phyloP scores from a whole-genome alignment of 768 basidiomycete genomes.

The Psilocybe azurescens region DNA sequence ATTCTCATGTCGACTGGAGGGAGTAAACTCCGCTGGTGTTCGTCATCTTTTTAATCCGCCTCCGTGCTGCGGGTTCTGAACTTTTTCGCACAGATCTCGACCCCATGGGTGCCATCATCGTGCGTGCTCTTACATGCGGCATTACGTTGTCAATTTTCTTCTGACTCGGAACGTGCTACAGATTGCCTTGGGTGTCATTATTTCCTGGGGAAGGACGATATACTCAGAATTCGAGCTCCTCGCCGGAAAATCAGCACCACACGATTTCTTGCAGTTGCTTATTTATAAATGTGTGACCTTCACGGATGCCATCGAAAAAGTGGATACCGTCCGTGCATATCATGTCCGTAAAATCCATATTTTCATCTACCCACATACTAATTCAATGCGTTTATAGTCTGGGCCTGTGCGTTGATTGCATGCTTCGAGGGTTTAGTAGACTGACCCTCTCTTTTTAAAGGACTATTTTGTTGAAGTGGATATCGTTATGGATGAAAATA shows the following conservation, averaged over 20 bases:
- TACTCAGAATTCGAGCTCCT: constrained; percentile 84
- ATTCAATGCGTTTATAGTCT: constrained; percentile 37
- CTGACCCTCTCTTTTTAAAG: constrained; percentile 36
- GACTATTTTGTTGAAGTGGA: constrained; percentile 96
- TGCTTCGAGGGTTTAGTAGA: neutral
- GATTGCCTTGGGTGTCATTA: constrained; percentile 83
- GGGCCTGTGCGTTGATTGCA: constrained; percentile 56
- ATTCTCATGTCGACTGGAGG: constrained; percentile 86
- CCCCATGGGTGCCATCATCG: constrained; percentile 78
- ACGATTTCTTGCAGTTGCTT: constrained; percentile 88
- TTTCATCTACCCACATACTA: constrained; percentile 12
- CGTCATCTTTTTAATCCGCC: constrained; percentile 34
- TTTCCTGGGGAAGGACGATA: constrained; percentile 78
- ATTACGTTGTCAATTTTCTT: neutral
- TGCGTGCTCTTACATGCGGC: constrained; percentile 38
- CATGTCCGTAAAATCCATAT: constrained; percentile 57
- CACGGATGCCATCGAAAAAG: constrained; percentile 79
- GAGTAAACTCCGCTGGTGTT: constrained; percentile 83
- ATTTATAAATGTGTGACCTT: constrained; percentile 95
- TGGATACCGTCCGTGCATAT: constrained; percentile 94
- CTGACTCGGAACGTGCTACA: constrained; percentile 30
- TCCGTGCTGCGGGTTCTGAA: constrained; percentile 11
- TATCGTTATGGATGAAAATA: constrained; percentile 88
- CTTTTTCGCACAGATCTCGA: constrained; percentile 59
- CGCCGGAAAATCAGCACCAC: constrained; percentile 91